Evolutionary conservation across 2,329 filamentous ascomycete genomes (phyloP), one percentile per base, ranked within the genome.

Genomic region (Colletotrichum costaricense): DNA sequence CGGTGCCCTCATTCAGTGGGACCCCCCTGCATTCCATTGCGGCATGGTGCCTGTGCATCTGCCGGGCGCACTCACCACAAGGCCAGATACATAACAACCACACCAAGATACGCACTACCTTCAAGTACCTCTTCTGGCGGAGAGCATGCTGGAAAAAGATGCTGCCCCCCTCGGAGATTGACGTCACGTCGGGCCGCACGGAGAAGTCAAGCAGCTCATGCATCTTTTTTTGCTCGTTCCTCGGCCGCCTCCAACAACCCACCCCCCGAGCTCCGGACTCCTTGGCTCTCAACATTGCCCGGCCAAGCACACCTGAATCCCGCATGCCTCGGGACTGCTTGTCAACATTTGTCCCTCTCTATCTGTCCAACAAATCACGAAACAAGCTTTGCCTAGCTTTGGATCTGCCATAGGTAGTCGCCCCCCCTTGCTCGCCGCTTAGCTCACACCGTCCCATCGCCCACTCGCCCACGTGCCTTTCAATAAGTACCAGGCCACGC

Each of bases 301-400:
- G 22, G 14, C 52, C 14, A 22, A 35, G 52, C n/a, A 12, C 52
- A 65, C 16, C 28, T 65, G 55, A 28, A 19, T 62, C 19, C 30
- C 35, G 22, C 66, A 55, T 55, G 24, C 46, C 42, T 62, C 58
- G 57, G 52, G 19, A 33, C 30, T 68, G 6, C 19, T 38, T 46
- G 35, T 59, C 65, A 28, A 22, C 24, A 54, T 38, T n/a, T 24
- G 42, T 49, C 24, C 56, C 35, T 24, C 52, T 26, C 11, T 46
- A 24, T 54, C 42, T 49, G 38, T 42, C 38, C 38, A 7, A 46
- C 26, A 35, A 22, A 46, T n/a, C 22, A 38, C 19, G 19, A 59
- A 67, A 22, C 55, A 72, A 72, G 64, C 63, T 63, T 72, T 63
- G n/a, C 63, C 56, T 64, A 67, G 28, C 22, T 38, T 26, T 66